Conservation (phyloP, 257 asterid species). For the Cynanchum wilfordii region DNA sequence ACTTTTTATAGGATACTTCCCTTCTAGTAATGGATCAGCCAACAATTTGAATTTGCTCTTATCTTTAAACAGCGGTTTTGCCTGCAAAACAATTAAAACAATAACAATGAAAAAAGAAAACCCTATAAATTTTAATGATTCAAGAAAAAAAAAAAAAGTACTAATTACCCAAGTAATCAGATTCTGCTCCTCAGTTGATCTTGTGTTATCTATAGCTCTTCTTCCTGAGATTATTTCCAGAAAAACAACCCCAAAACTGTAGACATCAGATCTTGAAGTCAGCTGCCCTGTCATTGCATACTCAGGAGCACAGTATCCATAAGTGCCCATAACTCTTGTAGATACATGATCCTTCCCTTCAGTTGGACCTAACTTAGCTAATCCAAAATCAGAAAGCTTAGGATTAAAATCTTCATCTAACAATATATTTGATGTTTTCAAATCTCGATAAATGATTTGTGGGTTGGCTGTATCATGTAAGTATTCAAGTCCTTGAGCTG, state of each 20-base stretch:
- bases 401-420: slow-evolving; percentile 32
- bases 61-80: slow-evolving; percentile 38
- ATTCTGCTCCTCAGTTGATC: slow-evolving; percentile 33
- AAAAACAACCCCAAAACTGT: slow-evolving; percentile 45
- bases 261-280: slow-evolving; percentile 41
- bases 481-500: slow-evolving; percentile 46
- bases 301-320: slow-evolving; percentile 50
- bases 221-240: slow-evolving; percentile 46
- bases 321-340: slow-evolving; percentile 45
- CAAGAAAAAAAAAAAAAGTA: too few species aligned
- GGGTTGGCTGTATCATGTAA: slow-evolving; percentile 40
- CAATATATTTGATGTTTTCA: slow-evolving; percentile 40
- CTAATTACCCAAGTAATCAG: slow-evolving; percentile 31
- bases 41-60: slow-evolving; percentile 23
- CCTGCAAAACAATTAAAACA: slow-evolving; percentile 15
- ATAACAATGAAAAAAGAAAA: too few species aligned
- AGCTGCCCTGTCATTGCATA: slow-evolving; percentile 40
- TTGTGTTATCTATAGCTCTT: slow-evolving; percentile 42
- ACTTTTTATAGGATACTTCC: slow-evolving; percentile 28
- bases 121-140: too few species aligned
- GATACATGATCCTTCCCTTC: slow-evolving; percentile 37
- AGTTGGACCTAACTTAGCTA: slow-evolving; percentile 40
- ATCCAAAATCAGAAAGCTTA: slow-evolving; percentile 47
- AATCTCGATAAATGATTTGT: slow-evolving; percentile 38
- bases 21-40: slow-evolving; percentile 41